Base-by-base conservation (phyloP, 495 filamentous ascomycete species). In the Penicillium ucsense region DNA sequence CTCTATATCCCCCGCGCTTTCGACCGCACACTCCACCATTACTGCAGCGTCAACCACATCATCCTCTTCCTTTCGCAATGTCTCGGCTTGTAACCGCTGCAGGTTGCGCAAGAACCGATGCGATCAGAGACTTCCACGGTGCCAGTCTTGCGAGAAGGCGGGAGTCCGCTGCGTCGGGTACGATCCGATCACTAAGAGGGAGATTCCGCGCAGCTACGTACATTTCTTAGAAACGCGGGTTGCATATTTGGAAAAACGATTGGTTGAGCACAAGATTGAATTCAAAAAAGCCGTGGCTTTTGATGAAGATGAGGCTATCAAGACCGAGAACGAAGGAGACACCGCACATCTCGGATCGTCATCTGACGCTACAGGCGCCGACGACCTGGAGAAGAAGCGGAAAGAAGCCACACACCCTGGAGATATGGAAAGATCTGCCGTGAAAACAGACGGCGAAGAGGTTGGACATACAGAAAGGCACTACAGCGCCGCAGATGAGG, bases 21-120 rank as follows among this genome's bases (percentile, higher is more conserved):
- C 56, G 36, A 46, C 45, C 43, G 46, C 60, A 12, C 48, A 48
- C 29, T 51, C 59, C 27, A 48, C 55, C 12, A 41, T 60, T 8
- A 57, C 58, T 31, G 47, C 46, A 37, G 48, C 50, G 9, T 54
- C 62, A 10, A 53, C 50, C 43, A 49, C 68, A 4, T 55, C 63
- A 38, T 71, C 70, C 38, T 82, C 81, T 5, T 76, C 81, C 10
- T 95, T 96, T 65, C 84, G 90, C 55, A 95, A 95, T 63, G 91
- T 97, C 50, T 91, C 85, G 52, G 91, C 91, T 41, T 97, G 91
- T 63, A 94, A 95, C 67, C 81, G 91, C 20, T 97, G 91, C 61
- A 81, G 91, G 8, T 68, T 91, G 52, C 80, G 91, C 53, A 97
- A 97, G 69, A 95, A 97, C 57, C 79, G 89, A 30, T 97, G 91